Conservation (phyloP, 2,329 filamentous ascomycete genomes). For the Amauroascus niger region DNA sequence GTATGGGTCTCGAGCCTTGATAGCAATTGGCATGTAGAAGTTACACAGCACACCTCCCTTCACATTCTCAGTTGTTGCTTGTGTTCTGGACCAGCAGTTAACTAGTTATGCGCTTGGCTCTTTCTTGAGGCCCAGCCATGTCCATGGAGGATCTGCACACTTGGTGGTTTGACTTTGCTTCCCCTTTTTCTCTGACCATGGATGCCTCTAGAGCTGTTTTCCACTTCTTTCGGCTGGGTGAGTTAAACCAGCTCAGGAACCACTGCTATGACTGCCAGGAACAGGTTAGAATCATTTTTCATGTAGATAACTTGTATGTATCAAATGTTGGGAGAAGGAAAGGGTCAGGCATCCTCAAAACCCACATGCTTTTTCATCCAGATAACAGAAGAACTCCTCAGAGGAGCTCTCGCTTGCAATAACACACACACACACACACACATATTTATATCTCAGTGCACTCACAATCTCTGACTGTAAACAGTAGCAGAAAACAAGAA, state of each 20-base stretch:
- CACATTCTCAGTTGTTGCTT: too few relatives aligned
- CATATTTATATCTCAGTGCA: too few relatives aligned
- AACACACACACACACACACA: too few relatives aligned
- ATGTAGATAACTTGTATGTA: too few relatives aligned
- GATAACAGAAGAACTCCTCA: slow-evolving; percentile 6
- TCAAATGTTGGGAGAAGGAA: too few relatives aligned
- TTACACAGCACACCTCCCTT: neutral
- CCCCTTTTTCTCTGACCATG: too few relatives aligned
- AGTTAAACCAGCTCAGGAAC: neutral
- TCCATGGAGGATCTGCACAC: neutral
- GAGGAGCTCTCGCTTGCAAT: slow-evolving; percentile 5
- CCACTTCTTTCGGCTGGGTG: neutral
- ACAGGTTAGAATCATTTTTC: neutral
- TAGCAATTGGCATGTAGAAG: neutral
- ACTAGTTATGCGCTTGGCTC: too few relatives aligned
- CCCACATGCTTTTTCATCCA: neutral
- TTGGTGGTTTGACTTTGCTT: too few relatives aligned
- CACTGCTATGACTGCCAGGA: neutral
- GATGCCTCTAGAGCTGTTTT: neutral
- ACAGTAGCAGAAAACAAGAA: too few relatives aligned
- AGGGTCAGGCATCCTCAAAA: neutral
- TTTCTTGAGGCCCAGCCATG: too few relatives aligned
- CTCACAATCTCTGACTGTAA: neutral
- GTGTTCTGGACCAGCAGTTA: too few relatives aligned
- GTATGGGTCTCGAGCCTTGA: neutral